Base-by-base conservation (phyloP, 2,329 filamentous ascomycete species). In the Sporothrix variecibatus region DNA sequence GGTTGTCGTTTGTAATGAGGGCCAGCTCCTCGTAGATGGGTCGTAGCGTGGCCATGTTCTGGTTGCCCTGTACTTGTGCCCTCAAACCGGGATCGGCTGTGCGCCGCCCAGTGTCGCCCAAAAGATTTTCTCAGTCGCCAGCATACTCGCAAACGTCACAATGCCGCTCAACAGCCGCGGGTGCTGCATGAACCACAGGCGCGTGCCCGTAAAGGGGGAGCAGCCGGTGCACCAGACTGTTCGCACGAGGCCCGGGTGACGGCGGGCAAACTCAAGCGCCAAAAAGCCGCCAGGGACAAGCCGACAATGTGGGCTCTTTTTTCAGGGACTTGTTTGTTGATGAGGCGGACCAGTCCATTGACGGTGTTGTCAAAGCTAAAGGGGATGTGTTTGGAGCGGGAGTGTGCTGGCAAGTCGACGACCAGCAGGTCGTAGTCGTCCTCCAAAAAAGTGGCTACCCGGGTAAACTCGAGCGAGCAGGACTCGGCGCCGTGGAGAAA, bases 211-310 rank as follows among this genome's bases (percentile, higher is more conserved):
- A 38, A 62, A 72, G 38, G 70, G 70, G 15, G 53, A 38, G 40
- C 70, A 72, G 53, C 70, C 70, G 40, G 70, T 72, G 56, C 70
- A 72, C 53, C 53, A 72, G 8, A 72, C 38, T 9, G 31, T 43
- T 2, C 12, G 26, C 15, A 51, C 56, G 1, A 26, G 56, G 11
- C 51, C 70, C 1, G 56, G 70, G 3, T 38, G 26, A 12, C 23
- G 49, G 26, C 70, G 70, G 11, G 70, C 53, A n/a, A 64, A 17
- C 23, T 62, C 53, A 11, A 72, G 40, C 7, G 31, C 70, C 17
- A 72, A 20, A 15, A 72, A 72, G 56, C 70, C 70, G 56, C 70
- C 15, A 72, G 26, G 15, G 70, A 72, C 6, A 72, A 8, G 2
- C 70, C 70, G 56, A 62, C 70, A 31, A 72, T 34, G 56, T 72